phyloP scores from a whole-genome alignment of 495 filamentous ascomycete genomes.

The Darksidea phi region DNA sequence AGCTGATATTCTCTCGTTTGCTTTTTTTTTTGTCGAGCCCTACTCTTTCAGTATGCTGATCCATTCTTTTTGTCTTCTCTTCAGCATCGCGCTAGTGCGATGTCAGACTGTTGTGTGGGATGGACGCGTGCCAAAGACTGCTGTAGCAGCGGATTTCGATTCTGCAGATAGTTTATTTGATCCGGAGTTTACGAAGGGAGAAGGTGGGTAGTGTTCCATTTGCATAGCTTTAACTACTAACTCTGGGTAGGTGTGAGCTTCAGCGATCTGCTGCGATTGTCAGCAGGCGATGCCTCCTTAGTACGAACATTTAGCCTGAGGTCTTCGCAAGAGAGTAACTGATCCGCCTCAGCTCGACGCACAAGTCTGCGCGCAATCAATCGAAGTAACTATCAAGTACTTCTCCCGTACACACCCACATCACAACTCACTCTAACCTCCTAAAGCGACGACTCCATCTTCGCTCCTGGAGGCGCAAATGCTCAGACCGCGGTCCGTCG shows the following conservation, averaged over 20 bases:
- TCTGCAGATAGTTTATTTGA: not conserved
- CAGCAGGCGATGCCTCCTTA: not conserved
- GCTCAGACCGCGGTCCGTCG: slow-evolving; percentile 9
- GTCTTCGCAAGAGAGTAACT: not conserved
- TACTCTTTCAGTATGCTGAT: not conserved
- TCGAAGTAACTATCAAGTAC: slow-evolving; percentile 15
- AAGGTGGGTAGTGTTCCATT: not conserved
- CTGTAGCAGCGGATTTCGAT: slow-evolving; percentile 7
- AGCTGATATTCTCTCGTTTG: too few relatives aligned
- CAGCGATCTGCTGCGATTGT: slow-evolving; percentile 2
- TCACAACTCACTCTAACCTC: not conserved
- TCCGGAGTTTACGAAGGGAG: slow-evolving; percentile 7
- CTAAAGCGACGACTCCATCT: not conserved
- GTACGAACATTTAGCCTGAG: not conserved
- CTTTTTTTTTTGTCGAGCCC: too few relatives aligned
- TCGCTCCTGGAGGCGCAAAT: slow-evolving; percentile 1
- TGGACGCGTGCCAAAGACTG: not conserved
- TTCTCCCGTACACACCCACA: not conserved
- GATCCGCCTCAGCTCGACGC: not conserved
- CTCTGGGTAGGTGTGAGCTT: not conserved
- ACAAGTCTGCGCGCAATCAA: not conserved
- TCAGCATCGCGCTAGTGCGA: not conserved
- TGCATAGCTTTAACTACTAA: not conserved
- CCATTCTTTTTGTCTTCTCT: not conserved
- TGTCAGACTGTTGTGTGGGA: not conserved